Base-by-base conservation (phyloP, 1,139 yeast genomes). In the Magnusiomyces starmeri region DNA sequence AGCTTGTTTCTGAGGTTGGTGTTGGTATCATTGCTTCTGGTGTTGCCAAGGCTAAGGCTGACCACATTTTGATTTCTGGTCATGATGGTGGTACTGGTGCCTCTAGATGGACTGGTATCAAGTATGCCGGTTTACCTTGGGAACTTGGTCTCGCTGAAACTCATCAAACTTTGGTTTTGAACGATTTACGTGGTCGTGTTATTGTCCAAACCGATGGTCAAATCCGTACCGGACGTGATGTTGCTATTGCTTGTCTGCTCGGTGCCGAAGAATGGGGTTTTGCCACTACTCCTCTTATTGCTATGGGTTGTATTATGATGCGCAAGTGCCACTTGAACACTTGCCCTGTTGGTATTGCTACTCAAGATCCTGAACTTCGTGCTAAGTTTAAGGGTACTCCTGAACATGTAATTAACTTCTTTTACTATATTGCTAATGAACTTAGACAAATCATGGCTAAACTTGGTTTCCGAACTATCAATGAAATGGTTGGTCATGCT, bases 71-170 rank as follows among this genome's bases (percentile, higher is more conserved):
- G 66, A 87, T 92, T 61, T 86, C 96, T 56, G 97, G 97, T 65
- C 97, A 94, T 67, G 97, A 90, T 70, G 98, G 98, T 80, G 98
- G 98, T 76, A 92, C 98, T 57, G 98, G 98, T 83, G 97, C 97
- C 54, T 92, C 97, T 54, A 82, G 95, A 70, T 87, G 95, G 87
- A 90, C 97, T 29, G 92, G 96, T 65, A 88, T 92, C 69, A 90
- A 90, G 70, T 83, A 89, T 67, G 97, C 98, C 51, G 97, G 97
- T 71, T 78, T 92, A 61, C 97, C 98, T 50, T 92, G 98, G 98
- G 98, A 92, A 72, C 78, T 92, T 62, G 98, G 98, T 67, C 79
- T 92, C 61, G 97, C 97, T 53, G 98, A 92, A 74, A 86, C 97
- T 22, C 98, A 92, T 67, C 98, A 92, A 75, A 92, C 98, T 40